Evolutionary conservation across 2,329 filamentous ascomycete species (phyloP).

Genomic region (Fusarium sp.): DNA sequence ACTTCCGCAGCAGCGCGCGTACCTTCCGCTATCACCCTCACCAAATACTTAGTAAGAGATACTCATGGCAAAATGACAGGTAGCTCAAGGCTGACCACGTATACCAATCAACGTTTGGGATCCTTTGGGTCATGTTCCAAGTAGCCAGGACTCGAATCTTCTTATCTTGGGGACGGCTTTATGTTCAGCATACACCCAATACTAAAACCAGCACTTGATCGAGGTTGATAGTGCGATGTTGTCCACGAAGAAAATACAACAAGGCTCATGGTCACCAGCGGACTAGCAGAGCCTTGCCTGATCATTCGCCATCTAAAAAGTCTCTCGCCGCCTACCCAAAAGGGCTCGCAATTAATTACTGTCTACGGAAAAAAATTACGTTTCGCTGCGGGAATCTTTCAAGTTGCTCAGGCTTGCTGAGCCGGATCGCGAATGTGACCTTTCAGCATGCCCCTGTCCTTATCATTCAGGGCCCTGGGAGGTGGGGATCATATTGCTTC

Average conservation of each 20-base stretch:
- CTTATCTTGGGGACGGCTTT: not conserved
- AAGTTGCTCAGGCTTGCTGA: not conserved
- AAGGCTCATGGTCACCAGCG: not conserved
- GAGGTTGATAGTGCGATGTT: not conserved
- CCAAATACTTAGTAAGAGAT: not conserved
- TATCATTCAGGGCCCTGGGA: conserved; percentile 17
- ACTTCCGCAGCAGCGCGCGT: not conserved
- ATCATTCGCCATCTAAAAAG: not conserved
- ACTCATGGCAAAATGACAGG: not conserved
- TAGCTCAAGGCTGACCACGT: not conserved
- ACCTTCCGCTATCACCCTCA: not conserved
- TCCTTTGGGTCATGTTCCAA: not conserved
- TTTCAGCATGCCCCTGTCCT: conserved; percentile 22
- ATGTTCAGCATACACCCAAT: not conserved
- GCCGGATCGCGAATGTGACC: not conserved
- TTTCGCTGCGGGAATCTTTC: not conserved
- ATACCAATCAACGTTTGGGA: not conserved
- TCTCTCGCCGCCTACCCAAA: not conserved
- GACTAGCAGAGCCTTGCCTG: not conserved
- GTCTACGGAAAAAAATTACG: not conserved
- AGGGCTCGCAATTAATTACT: not conserved
- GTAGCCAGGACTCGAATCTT: not conserved
- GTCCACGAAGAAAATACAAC: not conserved
- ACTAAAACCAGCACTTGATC: not conserved
- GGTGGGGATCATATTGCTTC: conserved; percentile 45